A percentile compares a stretch with the other conserved stretches of the same genome.
These are phyloP conservation scores for Pascua sp. DNA, from an alignment of 1,284 basidiomycete genomes.

Conservation along the genomic window DNA sequence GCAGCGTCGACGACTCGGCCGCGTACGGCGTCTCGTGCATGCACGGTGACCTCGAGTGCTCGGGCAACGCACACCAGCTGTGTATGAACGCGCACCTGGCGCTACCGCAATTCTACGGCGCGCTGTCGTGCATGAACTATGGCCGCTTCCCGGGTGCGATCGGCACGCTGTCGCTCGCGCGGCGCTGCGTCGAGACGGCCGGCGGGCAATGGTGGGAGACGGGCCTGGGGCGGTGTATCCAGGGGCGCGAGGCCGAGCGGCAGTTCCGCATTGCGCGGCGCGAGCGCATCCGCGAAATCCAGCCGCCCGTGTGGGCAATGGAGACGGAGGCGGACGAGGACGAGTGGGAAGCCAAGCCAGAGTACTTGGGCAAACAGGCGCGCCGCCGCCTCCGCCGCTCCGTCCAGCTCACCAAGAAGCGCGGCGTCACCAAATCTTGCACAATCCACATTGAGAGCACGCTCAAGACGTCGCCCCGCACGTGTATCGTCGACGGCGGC, in stretches of 20 bases:
- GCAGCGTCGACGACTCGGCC: constrained; percentile 62
- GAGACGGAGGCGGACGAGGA: constrained; percentile 14
- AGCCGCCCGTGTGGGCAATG: not conserved
- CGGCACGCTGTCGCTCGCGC: constrained; percentile 63
- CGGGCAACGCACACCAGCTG: constrained; percentile 76
- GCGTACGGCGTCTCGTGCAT: constrained; percentile 70
- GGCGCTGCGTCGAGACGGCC: constrained; percentile 62
- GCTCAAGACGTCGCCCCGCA: constrained; percentile 51
- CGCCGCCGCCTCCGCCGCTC: constrained; percentile 59
- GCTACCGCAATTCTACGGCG: constrained; percentile 63
- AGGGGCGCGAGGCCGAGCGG: constrained; percentile 21
- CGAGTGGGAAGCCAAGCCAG: constrained; percentile 51
- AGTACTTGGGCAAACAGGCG: constrained; percentile 42
- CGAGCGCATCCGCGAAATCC: not conserved
- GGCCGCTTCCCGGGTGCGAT: constrained; percentile 59
- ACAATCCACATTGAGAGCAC: constrained; percentile 67
- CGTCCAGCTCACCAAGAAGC: constrained; percentile 52
- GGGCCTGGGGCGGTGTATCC: constrained; percentile 61
- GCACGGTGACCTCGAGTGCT: constrained; percentile 72
- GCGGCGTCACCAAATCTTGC: constrained; percentile 75
- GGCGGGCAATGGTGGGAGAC: constrained; percentile 64
- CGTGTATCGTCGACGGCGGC: constrained; percentile 69
- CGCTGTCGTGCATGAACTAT: constrained; percentile 69
- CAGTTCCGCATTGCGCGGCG: constrained; percentile 3
- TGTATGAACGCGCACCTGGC: constrained; percentile 57